Conservation (phyloP, 1,139 yeast species). For the Saccharomyces hybrid region DNA sequence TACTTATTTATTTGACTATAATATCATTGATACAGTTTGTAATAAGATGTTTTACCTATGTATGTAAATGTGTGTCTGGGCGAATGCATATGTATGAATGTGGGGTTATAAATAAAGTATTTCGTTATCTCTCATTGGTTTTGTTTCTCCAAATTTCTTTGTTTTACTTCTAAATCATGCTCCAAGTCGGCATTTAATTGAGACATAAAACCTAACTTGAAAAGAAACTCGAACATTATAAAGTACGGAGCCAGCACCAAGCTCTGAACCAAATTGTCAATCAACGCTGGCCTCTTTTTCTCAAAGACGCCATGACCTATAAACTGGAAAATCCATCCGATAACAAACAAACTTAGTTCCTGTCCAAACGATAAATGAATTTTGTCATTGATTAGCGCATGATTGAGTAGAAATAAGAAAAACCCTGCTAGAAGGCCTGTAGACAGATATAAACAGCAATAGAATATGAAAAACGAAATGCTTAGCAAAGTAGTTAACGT, state of each 20-base stretch:
- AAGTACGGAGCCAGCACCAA: conserved; percentile 86
- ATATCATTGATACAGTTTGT: conserved; percentile 6
- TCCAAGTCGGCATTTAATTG: conserved; percentile 52
- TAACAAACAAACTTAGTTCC: conserved; percentile 36
- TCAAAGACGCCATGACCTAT: conserved; percentile 83
- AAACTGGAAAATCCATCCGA: conserved; percentile 80
- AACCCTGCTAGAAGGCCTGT: conserved; percentile 40
- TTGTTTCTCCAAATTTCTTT: conserved; percentile 33
- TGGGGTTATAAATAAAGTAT: no score
- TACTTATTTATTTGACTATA: conserved; percentile 3
- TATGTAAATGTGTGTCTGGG: no score
- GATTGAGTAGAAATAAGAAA: conserved; percentile 18
- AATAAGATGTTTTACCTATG: neutral
- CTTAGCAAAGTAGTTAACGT: conserved; percentile 34
- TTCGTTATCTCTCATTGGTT: conserved; percentile 7
- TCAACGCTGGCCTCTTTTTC: conserved; percentile 74
- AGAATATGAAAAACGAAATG: conserved; percentile 39
- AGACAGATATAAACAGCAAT: conserved; percentile 35
- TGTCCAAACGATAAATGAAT: conserved; percentile 8
- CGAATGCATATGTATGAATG: neutral
- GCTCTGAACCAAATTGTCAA: conserved; percentile 78
- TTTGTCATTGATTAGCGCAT: conserved; percentile 14
- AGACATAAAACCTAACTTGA: conserved; percentile 52
- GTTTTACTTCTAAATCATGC: conserved; percentile 21
- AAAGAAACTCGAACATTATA: conserved; percentile 70